Percentiles rank a stretch among this genome's conserved stretches.
Conservation (phyloP, 148 eudicot species). For the Fagopyrum esculentum region DNA sequence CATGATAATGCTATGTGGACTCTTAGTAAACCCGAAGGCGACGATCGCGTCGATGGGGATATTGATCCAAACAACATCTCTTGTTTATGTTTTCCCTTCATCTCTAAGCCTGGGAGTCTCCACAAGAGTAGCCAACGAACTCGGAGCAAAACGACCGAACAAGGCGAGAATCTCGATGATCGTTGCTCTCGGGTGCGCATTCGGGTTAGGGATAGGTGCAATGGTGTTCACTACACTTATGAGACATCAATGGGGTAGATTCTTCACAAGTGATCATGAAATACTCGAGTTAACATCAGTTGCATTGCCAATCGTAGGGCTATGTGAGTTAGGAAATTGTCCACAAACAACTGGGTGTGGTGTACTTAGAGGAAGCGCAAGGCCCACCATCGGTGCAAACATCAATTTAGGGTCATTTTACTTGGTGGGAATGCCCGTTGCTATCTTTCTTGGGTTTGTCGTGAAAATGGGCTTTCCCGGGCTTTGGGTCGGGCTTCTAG, state of each 20-base stretch:
- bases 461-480: conserved; percentile 34
- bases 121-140: conserved; percentile 53
- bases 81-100: conserved; percentile 57
- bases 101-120: conserved; percentile 48
- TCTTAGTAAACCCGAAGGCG: conserved; percentile 33
- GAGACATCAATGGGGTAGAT: conserved; percentile 40
- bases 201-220: conserved; percentile 29
- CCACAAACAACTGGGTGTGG: conserved; percentile 65
- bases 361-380: conserved; percentile 46
- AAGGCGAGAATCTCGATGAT: conserved; percentile 30
- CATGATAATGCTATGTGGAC: conserved; percentile 49
- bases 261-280: conserved; percentile 31
- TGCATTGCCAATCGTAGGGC: conserved; percentile 44
- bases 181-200: conserved; percentile 30
- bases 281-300: conserved; percentile 30
- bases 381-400: conserved; percentile 44
- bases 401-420: conserved; percentile 28
- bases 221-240: conserved; percentile 27
- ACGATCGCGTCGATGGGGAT: conserved; percentile 64
- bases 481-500: conserved; percentile 42
- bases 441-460: conserved; percentile 28
- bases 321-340: conserved; percentile 75
- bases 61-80: conserved; percentile 51
- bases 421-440: conserved; percentile 37
- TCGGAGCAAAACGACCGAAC: conserved; percentile 48